phyloP scores from a whole-genome alignment of 805 yeast genomes.

The Dipodascopsis tothii region DNA sequence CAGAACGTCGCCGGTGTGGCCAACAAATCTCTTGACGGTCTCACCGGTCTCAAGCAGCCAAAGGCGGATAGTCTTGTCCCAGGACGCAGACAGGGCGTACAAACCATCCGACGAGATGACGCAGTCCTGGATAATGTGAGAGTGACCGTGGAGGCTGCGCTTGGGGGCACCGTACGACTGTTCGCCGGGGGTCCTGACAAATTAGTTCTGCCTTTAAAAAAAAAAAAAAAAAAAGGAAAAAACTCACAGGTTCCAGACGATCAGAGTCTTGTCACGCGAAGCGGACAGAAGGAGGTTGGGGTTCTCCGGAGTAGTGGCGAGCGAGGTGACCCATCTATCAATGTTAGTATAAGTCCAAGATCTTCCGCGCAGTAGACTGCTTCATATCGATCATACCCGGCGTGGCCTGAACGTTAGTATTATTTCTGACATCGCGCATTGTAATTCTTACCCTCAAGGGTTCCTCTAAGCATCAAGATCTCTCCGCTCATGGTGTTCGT shows the following conservation, averaged over 20 bases:
- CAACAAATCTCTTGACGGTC: constrained; percentile 89
- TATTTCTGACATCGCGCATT: no score
- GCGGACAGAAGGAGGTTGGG: constrained; percentile 97
- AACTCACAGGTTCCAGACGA: constrained; percentile 80
- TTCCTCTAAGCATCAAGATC: constrained; percentile 76
- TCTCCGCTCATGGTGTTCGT: no score
- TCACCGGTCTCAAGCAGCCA: constrained; percentile 96
- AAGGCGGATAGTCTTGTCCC: constrained; percentile 98
- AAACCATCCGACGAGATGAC: constrained; percentile 96
- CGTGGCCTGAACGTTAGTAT: constrained; percentile 49
- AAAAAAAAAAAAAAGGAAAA: constrained; percentile 29
- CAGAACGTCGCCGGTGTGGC: constrained; percentile 95
- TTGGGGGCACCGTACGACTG: constrained; percentile 96
- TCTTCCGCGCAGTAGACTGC: not conserved
- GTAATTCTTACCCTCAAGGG: constrained; percentile 80
- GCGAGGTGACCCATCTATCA: constrained; percentile 83
- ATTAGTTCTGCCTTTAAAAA: not conserved
- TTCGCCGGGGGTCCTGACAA: constrained; percentile 82
- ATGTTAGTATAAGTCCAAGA: not conserved
- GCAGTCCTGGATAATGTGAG: constrained; percentile 97
- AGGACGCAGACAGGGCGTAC: constrained; percentile 96
- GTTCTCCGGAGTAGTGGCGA: constrained; percentile 95
- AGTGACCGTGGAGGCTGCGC: constrained; percentile 95
- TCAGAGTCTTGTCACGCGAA: constrained; percentile 97
- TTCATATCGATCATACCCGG: constrained; percentile 37